phyloP scores from a whole-genome alignment of 2,329 filamentous ascomycete genomes.

The Colletotrichum trifolii region DNA sequence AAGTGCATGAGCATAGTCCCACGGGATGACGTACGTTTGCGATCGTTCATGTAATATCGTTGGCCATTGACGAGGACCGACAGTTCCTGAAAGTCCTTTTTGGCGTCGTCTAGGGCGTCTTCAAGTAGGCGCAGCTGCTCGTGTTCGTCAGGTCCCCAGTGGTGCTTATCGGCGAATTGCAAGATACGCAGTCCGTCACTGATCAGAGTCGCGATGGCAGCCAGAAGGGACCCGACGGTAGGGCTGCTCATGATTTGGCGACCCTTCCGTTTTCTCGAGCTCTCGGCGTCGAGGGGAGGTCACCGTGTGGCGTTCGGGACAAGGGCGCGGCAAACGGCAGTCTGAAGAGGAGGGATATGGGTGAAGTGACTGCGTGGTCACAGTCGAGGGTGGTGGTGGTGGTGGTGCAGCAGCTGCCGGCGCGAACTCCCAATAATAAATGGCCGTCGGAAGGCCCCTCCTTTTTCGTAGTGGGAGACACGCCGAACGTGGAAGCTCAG shows the following conservation, averaged over 20 bases:
- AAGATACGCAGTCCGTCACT: constrained; percentile 65
- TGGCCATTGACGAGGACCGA: constrained; percentile 65
- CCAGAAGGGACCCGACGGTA: constrained; percentile 68
- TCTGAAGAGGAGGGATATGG: constrained; percentile 13
- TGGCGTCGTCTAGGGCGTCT: constrained; percentile 67
- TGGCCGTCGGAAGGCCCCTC: constrained; percentile 18
- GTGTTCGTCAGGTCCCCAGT: constrained; percentile 69
- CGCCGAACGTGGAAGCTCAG: constrained; percentile 12
- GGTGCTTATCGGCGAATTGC: constrained; percentile 66
- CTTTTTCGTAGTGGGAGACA: constrained; percentile 8
- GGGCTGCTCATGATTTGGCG: constrained; percentile 53
- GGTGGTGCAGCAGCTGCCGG: constrained; percentile 9
- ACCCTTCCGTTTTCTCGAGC: constrained; percentile 32
- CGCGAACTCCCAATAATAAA: constrained; percentile 34
- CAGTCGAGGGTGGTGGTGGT: no score
- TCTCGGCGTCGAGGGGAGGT: constrained; percentile 26
- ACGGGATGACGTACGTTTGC: constrained; percentile 56
- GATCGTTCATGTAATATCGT: constrained; percentile 68
- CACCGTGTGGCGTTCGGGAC: neutral
- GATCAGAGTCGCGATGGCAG: constrained; percentile 65
- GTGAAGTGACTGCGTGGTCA: neutral
- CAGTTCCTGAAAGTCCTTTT: constrained; percentile 70
- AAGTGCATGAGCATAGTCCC: neutral
- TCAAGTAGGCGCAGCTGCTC: constrained; percentile 68
- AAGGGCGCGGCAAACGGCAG: constrained; percentile 10